These are phyloP conservation scores for Bipolaris victoriae DNA, from an alignment of 2,329 filamentous ascomycete species.

Conservation along the genomic window DNA sequence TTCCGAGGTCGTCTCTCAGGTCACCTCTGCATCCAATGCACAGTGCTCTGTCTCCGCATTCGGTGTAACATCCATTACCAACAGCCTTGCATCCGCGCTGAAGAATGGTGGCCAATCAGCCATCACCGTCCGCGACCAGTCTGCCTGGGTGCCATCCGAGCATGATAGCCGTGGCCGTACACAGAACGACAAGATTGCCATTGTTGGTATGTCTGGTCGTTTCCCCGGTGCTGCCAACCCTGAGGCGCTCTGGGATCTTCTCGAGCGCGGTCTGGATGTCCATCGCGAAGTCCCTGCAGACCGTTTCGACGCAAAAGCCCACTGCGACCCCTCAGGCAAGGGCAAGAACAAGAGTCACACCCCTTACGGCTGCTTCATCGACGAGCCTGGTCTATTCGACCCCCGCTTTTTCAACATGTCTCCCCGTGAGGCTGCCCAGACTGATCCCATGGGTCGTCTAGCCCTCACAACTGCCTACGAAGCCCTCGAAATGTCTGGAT, in stretches of 20 bases:
- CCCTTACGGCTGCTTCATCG: conserved; percentile 76
- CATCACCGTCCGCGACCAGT: conserved; percentile 53
- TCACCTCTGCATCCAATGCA: conserved; percentile 50
- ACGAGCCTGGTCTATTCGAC: conserved; percentile 78
- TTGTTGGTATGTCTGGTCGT: conserved; percentile 81
- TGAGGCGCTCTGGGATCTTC: conserved; percentile 75
- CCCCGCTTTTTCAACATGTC: conserved; percentile 90
- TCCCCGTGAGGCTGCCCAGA: conserved; percentile 78
- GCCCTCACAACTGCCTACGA: conserved; percentile 80
- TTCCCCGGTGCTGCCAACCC: conserved; percentile 75
- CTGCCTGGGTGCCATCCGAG: conserved; percentile 49
- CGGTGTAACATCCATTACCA: conserved; percentile 61
- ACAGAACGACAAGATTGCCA: conserved; percentile 75
- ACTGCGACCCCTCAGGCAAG: conserved; percentile 74
- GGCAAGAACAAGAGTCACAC: conserved; percentile 78
- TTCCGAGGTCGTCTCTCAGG: conserved; percentile 55
- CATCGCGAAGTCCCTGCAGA: conserved; percentile 71
- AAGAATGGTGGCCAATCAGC: conserved; percentile 58
- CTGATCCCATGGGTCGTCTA: conserved; percentile 80
- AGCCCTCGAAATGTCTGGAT: conserved; percentile 80
- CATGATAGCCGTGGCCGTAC: conserved; percentile 51
- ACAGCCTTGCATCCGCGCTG: conserved; percentile 61
- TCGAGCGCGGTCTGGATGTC: conserved; percentile 76
- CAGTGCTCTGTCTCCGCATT: conserved; percentile 57
- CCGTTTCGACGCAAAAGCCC: conserved; percentile 74